These are phyloP conservation scores for Schwanniomyces sp. DNA, from an alignment of 805 yeast genomes.

Conservation along the genomic window DNA sequence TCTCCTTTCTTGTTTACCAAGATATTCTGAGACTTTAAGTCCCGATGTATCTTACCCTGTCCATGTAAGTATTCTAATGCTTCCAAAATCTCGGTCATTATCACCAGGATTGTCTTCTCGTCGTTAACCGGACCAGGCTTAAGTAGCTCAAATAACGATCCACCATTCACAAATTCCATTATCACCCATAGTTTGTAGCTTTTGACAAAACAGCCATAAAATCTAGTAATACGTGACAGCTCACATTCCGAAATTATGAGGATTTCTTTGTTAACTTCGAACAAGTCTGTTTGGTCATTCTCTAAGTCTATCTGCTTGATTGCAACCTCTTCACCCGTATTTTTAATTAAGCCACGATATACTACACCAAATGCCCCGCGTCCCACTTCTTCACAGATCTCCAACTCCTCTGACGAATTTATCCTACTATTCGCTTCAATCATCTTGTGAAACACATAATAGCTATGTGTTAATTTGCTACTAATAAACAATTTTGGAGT, in stretches of 20 bases:
- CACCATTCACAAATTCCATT: conserved; percentile 82
- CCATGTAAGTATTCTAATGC: conserved; percentile 69
- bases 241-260: conserved; percentile 66
- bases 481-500: background rate
- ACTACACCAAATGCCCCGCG: conserved; percentile 81
- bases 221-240: conserved; percentile 60
- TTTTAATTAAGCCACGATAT: conserved; percentile 57
- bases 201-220: conserved; percentile 69
- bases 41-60: conserved; percentile 74
- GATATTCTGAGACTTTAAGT: conserved; percentile 43
- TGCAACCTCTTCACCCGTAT: conserved; percentile 47
- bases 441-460: background rate
- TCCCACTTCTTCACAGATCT: conserved; percentile 58
- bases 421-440: conserved; percentile 13
- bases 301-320: conserved; percentile 73
- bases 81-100: conserved; percentile 53
- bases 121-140: conserved; percentile 61
- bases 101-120: conserved; percentile 46
- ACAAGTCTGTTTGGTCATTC: conserved; percentile 58
- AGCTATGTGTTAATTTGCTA: background rate
- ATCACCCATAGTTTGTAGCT: conserved; percentile 74
- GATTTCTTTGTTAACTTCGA: conserved; percentile 74
- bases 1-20: conserved; percentile 36
- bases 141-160: conserved; percentile 66
- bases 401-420: conserved; percentile 36